Conservation (phyloP, 176 grass and related monocot species). For the Zoysia japonica region DNA sequence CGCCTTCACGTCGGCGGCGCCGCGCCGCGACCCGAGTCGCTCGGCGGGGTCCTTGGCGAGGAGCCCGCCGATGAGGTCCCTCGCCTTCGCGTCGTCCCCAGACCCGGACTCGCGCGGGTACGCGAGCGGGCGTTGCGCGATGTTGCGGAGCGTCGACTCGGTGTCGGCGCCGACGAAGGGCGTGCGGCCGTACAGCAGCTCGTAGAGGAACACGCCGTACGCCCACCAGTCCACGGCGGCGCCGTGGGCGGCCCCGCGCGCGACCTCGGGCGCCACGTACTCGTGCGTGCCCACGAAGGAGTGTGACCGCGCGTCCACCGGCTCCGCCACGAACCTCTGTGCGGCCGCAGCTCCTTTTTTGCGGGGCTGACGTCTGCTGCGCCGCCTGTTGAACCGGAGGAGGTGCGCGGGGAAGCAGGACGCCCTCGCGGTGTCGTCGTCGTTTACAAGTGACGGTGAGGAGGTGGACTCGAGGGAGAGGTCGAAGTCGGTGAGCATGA, state of each 20-base stretch:
- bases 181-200: conserved; percentile 72
- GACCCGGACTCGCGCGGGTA: conserved; percentile 34
- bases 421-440: neutral
- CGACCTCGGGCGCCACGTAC: conserved; percentile 82
- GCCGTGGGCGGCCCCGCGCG: conserved; percentile 60
- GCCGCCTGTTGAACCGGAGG: neutral
- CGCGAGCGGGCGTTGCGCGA: conserved; percentile 57
- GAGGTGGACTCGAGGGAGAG: conserved; percentile 71
- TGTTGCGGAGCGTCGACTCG: conserved; percentile 67
- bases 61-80: conserved; percentile 65
- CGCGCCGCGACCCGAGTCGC: conserved; percentile 59
- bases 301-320: conserved; percentile 59
- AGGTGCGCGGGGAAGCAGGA: conserved; percentile 68
- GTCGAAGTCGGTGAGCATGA: conserved; percentile 99
- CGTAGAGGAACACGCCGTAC: conserved; percentile 86
- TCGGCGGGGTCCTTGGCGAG: conserved; percentile 64
- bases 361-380: neutral
- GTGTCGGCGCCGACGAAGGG: conserved; percentile 72
- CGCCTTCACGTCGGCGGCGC: conserved; percentile 72
- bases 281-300: conserved; percentile 98
- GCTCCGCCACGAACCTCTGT: conserved; percentile 73
- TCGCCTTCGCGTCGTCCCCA: conserved; percentile 30
- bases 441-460: conserved; percentile 49
- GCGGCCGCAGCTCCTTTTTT: neutral
- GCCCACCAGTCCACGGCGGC: conserved; percentile 99